Evolutionary conservation across 2,329 filamentous ascomycete species (phyloP), one percentile per base, ranked within the genome.

Genomic region (Aschersonia sp.): DNA sequence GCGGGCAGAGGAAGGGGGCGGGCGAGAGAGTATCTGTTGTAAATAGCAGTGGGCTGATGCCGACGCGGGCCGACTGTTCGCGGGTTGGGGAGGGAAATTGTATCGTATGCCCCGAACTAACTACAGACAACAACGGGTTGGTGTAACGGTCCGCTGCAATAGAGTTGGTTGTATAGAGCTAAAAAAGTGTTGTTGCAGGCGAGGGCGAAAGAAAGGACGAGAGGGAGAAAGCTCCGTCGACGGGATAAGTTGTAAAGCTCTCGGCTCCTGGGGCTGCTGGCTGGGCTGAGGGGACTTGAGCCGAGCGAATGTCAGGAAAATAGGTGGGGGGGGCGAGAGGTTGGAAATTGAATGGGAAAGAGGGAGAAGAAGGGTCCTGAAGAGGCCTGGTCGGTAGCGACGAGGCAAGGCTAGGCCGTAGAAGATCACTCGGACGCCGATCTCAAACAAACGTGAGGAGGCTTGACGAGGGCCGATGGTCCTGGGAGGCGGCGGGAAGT

Each of bases 401-500:
- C 39, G n/a, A 35, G 29, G 30, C 31, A 37, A 4, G 35, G 35
- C 30, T 14, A 30, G 9, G 32, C 41, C 42, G 31, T 31, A 37
- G 35, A 12, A 37, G 35, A 37, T 37, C 35, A 35, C 30, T 47
- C 46, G 46, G 46, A 47, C 43, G 46, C 46, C 46, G 37, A 45
- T 47, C 46, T 30, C 39, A 47, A 47, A 47, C 46, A 22, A 47
- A 43, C 46, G 44, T 37, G 35, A 37, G 35, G 35, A 37, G 35
- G 35, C 35, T 12, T 37, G 35, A 37, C 8, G 35, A 37, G 12
- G 35, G 12, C 12, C 22, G 22, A 22, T 22, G 22, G 22, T 22
- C 22, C 22, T 22, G 22, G 22, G 22, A 22, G 22, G 22, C 22
- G 22, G 22, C 22, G 22, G 22, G 22, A 22, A 22, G 22, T 22